These are phyloP conservation scores for Candida sanyaensis DNA, from an alignment of 1,139 yeast genomes.

Conservation along the genomic window DNA sequence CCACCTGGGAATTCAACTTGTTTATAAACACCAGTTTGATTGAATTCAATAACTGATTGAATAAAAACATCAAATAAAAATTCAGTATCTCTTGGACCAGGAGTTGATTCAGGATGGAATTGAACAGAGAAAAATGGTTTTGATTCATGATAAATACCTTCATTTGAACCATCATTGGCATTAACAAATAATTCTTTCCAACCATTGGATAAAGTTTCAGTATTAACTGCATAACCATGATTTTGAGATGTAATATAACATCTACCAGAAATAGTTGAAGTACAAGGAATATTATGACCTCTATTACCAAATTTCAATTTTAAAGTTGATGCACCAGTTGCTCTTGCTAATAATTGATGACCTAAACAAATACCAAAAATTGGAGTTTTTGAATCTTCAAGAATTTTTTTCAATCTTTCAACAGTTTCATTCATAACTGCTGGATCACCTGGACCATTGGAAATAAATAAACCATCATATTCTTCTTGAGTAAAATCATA, in stretches of 20 bases:
- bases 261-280: slow-evolving; percentile 88
- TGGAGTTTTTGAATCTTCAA: slow-evolving; percentile 69
- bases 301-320: slow-evolving; percentile 98
- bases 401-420: slow-evolving; percentile 54
- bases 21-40: slow-evolving; percentile 57
- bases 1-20: slow-evolving; percentile 95
- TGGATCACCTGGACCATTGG: slow-evolving; percentile 99
- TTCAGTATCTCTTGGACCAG: slow-evolving; percentile 99
- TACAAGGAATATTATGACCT: slow-evolving; percentile 99
- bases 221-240: slow-evolving; percentile 98
- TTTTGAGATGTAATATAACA: slow-evolving; percentile 99
- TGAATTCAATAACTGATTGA: slow-evolving; percentile 68
- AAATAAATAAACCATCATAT: slow-evolving; percentile 92
- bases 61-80: slow-evolving; percentile 94
- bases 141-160: slow-evolving; percentile 91
- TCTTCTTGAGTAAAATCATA: slow-evolving; percentile 76
- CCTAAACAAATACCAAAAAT: slow-evolving; percentile 98
- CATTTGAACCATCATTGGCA: slow-evolving; percentile 97
- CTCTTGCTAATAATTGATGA: slow-evolving; percentile 95
- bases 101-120: slow-evolving; percentile 99
- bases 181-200: slow-evolving; percentile 96
- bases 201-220: slow-evolving; percentile 65
- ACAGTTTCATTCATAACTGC: slow-evolving; percentile 74
- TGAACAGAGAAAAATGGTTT: slow-evolving; percentile 97
- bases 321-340: slow-evolving; percentile 89